Evolutionary conservation across 192 early-diverging fungal species (phyloP).

Genomic region (Coemansia sp.): DNA sequence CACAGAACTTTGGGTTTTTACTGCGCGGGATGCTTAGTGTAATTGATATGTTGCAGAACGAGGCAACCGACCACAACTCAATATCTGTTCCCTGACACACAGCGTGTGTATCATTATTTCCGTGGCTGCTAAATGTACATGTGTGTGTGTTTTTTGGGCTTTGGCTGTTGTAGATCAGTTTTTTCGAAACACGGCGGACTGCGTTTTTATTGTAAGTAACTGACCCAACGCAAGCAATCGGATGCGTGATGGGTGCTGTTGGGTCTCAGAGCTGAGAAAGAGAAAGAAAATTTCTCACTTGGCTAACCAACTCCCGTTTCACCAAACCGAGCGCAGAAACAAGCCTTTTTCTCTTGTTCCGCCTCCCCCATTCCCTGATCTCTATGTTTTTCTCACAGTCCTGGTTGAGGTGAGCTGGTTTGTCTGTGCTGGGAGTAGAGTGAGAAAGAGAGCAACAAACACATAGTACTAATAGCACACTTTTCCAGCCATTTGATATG

Average conservation of each 20-base stretch:
- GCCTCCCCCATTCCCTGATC: neutral
- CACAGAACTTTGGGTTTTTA: neutral
- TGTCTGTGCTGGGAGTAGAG: neutral
- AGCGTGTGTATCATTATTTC: too few species aligned
- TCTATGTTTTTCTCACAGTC: neutral
- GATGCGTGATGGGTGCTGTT: too few species aligned
- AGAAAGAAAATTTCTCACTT: too few species aligned
- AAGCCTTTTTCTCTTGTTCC: neutral
- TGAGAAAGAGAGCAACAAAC: neutral
- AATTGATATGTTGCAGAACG: neutral
- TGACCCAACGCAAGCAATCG: neutral
- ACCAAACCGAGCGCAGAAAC: too few species aligned
- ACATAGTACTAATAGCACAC: neutral
- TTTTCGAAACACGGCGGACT: conserved; percentile 31
- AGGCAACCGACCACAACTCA: too few species aligned
- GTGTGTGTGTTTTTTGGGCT: neutral
- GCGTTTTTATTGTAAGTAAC: conserved; percentile 52
- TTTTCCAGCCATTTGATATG: neutral
- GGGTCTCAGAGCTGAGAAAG: too few species aligned
- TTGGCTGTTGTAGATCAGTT: conserved; percentile 21
- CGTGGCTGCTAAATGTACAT: neutral
- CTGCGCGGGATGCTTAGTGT: neutral
- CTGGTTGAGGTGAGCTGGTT: neutral
- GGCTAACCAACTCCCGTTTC: too few species aligned
- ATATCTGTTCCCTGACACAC: too few species aligned